These are phyloP conservation scores for Aphanomyces cochlioides DNA, from an alignment of 352 stramenopile genomes.

Conservation along the genomic window DNA sequence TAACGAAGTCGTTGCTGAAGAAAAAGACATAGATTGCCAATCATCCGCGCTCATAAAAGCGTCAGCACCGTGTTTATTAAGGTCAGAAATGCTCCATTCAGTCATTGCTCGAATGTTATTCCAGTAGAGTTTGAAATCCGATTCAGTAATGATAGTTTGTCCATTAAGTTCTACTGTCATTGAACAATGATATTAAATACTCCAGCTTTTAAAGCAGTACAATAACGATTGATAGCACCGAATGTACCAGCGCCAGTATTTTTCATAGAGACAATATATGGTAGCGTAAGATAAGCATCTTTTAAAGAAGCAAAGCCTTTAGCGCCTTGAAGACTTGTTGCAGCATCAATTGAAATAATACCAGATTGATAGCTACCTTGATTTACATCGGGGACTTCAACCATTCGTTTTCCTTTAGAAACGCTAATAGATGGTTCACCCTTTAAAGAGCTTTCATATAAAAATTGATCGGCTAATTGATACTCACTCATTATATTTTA, in stretches of 20 bases:
- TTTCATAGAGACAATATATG: conserved; percentile 32
- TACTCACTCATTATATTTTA: conserved; percentile 18
- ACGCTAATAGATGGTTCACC: neutral
- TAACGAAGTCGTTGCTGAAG: too few species aligned
- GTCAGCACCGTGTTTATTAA: conserved; percentile 38
- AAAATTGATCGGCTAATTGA: conserved; percentile 20
- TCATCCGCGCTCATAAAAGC: conserved; percentile 35
- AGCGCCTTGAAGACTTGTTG: conserved; percentile 30
- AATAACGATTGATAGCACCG: conserved; percentile 34
- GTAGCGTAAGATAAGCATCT: conserved; percentile 32
- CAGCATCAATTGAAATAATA: conserved; percentile 32
- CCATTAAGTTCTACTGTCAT: conserved; percentile 35
- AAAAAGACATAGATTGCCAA: conserved; percentile 22
- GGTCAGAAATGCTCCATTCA: conserved; percentile 28
- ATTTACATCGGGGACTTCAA: conserved; percentile 28
- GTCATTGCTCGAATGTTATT: conserved; percentile 39
- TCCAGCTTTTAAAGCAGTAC: conserved; percentile 31
- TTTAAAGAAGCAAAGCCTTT: conserved; percentile 31
- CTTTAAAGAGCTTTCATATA: conserved; percentile 19
- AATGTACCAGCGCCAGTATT: conserved; percentile 22
- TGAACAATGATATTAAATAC: conserved; percentile 37
- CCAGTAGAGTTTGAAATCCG: conserved; percentile 34
- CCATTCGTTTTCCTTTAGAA: conserved; percentile 4
- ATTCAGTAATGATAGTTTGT: conserved; percentile 31
- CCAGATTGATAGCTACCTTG: conserved; percentile 32